Base-by-base conservation (phyloP, 164 flowering plant genomes). In the Annona squamosa region DNA sequence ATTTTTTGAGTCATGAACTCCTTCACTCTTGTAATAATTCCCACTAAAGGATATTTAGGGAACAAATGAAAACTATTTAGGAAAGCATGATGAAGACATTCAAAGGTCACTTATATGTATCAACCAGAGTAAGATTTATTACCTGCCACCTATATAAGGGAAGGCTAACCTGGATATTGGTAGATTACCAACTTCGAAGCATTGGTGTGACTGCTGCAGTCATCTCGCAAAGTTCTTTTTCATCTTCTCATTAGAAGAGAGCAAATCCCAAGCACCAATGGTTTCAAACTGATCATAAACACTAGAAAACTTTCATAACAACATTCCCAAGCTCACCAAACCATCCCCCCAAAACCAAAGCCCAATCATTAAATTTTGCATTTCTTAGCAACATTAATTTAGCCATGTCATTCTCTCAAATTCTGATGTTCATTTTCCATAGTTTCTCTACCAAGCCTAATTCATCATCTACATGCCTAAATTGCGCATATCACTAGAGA, bases 361-460 rank as follows among this genome's bases (percentile, higher is more conserved):
- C 65, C 48, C 56, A 44, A 75, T 65, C 69, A 63, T 48, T 5
- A 52, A 78, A 69, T 74, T 43, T 73, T 71, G 65, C 64, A 67
- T 37, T 48, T 13, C 62, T 46, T 4, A 52, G 12, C 37, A 44
- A 12, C 43, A 13, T 61, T 61, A 75, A 76, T 48, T 62, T 67
- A 4, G 41, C n/a, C 46, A 42, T 45, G 75, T 66, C 79, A 48
- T 62, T 70, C 0, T 74, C 64, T n/a, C 74, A 77, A 72, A 76
- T 79, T 46, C 73, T 43, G 69, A 87, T 68, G 75, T 59, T 61
- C 87, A 88, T 79, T 76, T 76, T 74, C 47, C 63, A 5, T 9
- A 87, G 65, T 71, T 71, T 68, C 16, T 80, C 74, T 18, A 77
- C 65, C 77, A 88, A 71, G 57, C 71, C 70, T 71, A 75, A 56